Evolutionary conservation across 106 monocot genomes (phyloP).

Genomic region (Dendrobium huoshanense): DNA sequence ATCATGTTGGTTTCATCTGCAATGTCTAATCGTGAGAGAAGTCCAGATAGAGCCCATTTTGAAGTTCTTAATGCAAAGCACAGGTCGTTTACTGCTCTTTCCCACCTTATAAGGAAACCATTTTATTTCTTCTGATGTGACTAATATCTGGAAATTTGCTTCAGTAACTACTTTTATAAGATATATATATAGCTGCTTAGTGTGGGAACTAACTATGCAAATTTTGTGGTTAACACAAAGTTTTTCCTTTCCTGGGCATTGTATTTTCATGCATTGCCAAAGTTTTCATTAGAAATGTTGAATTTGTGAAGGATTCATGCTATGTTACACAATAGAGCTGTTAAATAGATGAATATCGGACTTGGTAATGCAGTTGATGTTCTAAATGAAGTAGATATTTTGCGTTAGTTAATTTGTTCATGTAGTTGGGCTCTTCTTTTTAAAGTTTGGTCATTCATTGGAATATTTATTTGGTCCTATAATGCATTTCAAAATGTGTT

Average conservation of each 20-base stretch:
- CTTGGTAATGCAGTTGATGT: background rate
- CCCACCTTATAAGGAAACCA: background rate
- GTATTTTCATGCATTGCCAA: background rate
- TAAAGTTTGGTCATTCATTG: background rate
- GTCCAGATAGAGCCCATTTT: slow-evolving; percentile 82
- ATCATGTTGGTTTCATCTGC: slow-evolving; percentile 80
- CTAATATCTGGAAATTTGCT: background rate
- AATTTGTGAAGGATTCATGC: background rate
- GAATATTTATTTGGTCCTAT: background rate
- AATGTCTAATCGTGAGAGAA: slow-evolving; percentile 69
- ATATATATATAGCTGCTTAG: background rate
- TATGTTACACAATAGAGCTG: background rate
- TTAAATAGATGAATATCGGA: background rate
- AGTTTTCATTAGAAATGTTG: background rate
- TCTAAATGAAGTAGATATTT: background rate
- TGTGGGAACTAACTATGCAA: background rate
- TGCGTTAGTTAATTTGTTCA: no score
- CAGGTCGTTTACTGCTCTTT: slow-evolving; percentile 39
- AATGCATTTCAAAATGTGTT: background rate
- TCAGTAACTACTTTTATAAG: background rate
- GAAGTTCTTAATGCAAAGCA: slow-evolving; percentile 82
- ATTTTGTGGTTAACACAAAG: background rate
- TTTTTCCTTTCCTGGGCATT: background rate
- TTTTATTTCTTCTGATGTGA: background rate
- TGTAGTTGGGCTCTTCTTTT: background rate